phyloP scores from a whole-genome alignment of 2,329 filamentous ascomycete genomes.

The Graphilbum fragrans region DNA sequence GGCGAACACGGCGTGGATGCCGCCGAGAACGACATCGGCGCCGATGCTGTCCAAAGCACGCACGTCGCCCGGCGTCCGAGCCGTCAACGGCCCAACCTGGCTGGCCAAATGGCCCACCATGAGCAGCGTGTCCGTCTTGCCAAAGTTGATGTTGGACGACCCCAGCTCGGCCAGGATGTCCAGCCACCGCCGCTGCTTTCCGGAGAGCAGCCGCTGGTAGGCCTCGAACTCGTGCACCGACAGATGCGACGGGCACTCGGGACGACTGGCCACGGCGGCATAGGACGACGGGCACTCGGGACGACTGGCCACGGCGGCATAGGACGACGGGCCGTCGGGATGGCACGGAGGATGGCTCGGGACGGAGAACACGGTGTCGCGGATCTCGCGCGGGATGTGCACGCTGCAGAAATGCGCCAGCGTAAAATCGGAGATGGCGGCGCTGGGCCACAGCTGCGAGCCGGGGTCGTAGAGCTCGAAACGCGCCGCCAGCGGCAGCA shows the following conservation, averaged over 20 bases:
- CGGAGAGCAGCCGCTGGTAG: constrained; percentile 33
- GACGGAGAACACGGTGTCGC: constrained; percentile 20
- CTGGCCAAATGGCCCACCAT: constrained; percentile 39
- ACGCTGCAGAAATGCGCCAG: constrained; percentile 32
- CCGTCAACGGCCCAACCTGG: constrained; percentile 39
- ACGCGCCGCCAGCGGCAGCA: constrained; percentile 30
- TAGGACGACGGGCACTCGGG: constrained; percentile 38
- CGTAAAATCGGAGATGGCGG: constrained; percentile 17
- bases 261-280: constrained; percentile 35
- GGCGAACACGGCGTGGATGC: constrained; percentile 33
- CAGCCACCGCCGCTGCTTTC: constrained; percentile 33
- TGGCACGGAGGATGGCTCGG: constrained; percentile 13
- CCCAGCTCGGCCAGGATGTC: constrained; percentile 32
- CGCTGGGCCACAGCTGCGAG: constrained; percentile 24
- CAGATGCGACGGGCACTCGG: constrained; percentile 30
- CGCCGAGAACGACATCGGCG: constrained; percentile 21
- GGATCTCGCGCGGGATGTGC: constrained; percentile 16
- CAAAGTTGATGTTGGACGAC: constrained; percentile 46
- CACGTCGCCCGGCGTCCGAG: background rate
- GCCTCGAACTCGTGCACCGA: constrained; percentile 40
- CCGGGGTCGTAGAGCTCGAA: constrained; percentile 34
- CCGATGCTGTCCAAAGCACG: too few species aligned
- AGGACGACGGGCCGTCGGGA: constrained; percentile 36
- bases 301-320: constrained; percentile 38
- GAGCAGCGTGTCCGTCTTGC: constrained; percentile 32